Percentiles rank a stretch among this genome's conserved stretches.
phyloP scores from a whole-genome alignment of 2,329 filamentous ascomycete species.

The Fonsecaea monophora region DNA sequence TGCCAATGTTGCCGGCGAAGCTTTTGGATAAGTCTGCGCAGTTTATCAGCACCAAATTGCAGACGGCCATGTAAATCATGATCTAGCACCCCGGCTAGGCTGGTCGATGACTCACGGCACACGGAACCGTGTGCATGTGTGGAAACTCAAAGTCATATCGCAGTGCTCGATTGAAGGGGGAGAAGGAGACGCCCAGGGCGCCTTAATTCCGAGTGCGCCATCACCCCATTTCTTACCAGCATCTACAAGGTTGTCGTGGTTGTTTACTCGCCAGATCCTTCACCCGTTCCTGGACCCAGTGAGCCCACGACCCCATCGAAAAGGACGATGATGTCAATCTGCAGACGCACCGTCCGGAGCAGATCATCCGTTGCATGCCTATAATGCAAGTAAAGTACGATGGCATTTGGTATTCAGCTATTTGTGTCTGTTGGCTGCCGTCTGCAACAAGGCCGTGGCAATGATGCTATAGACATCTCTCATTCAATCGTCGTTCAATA shows the following conservation, averaged over 20 bases:
- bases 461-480: conserved; percentile 8
- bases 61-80: background rate
- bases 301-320: background rate
- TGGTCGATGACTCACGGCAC: conserved; percentile 21
- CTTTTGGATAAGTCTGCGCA: conserved; percentile 5
- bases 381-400: background rate
- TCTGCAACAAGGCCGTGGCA: conserved; percentile 6
- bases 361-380: background rate
- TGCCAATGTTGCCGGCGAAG: background rate
- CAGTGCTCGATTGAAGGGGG: background rate
- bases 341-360: conserved; percentile 10
- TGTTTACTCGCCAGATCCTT: conserved; percentile 6
- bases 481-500: background rate
- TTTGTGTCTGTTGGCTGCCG: background rate
- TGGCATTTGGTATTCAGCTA: background rate
- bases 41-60: conserved; percentile 15
- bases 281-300: conserved; percentile 18
- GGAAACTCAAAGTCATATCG: background rate
- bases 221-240: background rate
- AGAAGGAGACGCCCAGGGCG: background rate
- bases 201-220: conserved; percentile 18
- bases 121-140: conserved; percentile 5
- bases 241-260: no score
- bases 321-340: conserved; percentile 21
- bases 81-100: conserved; percentile 15